phyloP scores from a whole-genome alignment of 257 asterid species.

The Phtheirospermum japonicum region DNA sequence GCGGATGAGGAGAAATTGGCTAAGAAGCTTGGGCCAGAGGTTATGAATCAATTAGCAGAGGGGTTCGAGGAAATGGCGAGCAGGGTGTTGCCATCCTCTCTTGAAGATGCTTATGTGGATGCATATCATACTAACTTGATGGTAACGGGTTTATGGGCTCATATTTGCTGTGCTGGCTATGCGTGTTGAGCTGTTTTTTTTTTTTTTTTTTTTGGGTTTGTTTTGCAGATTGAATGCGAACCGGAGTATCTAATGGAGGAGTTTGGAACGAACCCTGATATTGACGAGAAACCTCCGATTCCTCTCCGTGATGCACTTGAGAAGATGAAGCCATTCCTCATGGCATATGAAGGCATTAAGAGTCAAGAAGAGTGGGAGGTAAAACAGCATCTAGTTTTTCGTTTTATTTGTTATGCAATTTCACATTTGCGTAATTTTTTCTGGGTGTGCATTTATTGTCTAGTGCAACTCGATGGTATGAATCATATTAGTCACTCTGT shows the following conservation, averaged over 20 bases:
- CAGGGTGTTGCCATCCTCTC: slow-evolving; percentile 65
- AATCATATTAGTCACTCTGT: slow-evolving; percentile 3
- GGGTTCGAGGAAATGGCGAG: slow-evolving; percentile 59
- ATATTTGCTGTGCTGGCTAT: slow-evolving; percentile 3
- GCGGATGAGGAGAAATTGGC: slow-evolving; percentile 64
- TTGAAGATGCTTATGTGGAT: slow-evolving; percentile 58
- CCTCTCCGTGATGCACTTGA: slow-evolving; percentile 79
- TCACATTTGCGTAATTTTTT: background rate
- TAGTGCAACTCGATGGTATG: slow-evolving; percentile 17
- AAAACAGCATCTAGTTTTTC: slow-evolving; percentile 13
- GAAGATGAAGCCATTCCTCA: slow-evolving; percentile 88
- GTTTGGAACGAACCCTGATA: slow-evolving; percentile 79
- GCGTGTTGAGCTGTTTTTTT: slow-evolving; percentile 22
- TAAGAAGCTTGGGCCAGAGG: slow-evolving; percentile 65
- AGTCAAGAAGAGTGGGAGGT: slow-evolving; percentile 98
- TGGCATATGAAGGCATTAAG: slow-evolving; percentile 73
- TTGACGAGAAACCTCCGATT: slow-evolving; percentile 81
- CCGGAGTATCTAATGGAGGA: slow-evolving; percentile 85
- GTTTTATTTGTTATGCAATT: slow-evolving; percentile 1
- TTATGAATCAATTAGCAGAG: slow-evolving; percentile 51
- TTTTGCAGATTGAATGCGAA: slow-evolving; percentile 78
- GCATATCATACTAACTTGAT: slow-evolving; percentile 64
- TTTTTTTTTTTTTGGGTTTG: background rate
- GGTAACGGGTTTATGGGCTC: slow-evolving; percentile 39
- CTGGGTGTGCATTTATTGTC: background rate